Base-by-base conservation (phyloP, 106 monocot genomes). In the Gastrodia elata region DNA sequence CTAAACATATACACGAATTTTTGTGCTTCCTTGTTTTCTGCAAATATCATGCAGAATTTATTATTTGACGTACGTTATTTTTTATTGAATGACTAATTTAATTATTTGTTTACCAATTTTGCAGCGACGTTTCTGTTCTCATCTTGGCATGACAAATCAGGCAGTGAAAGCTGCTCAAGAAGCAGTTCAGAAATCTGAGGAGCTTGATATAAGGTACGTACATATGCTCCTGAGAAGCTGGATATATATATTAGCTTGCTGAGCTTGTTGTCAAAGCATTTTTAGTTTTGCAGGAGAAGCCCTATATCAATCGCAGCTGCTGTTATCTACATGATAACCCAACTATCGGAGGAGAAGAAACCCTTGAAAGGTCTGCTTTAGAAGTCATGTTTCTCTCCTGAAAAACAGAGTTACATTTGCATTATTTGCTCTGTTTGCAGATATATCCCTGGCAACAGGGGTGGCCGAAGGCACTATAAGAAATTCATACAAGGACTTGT, bases 111-210 rank as follows among this genome's bases (percentile, higher is more conserved):
- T 77, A 18, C 39, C 69, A 70, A 59, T 77, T 26, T 11, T 37
- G 68, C 72, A 78, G 78, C 64, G 78, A 11, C 78, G 78, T 64
- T 78, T 78, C 40, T 78, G 78, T 73, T 78, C 78, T 33, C 61
- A 58, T 67, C 78, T 78, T 65, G 78, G 78, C 61, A 78, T 78
- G 78, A 67, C 61, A 6, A 72, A 78, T 52, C 78, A 78, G 67
- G 78, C 78, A 15, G 78, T 78, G 1, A 78, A 73, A 30, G 78
- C 72, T 78, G 78, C 78, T 49, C 78, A 78, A 67, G 78, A 78
- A 65, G 78, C 78, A 48, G 78, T 78, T 67, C 72, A 78, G 48
- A 78, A 71, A 65, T 78, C 78, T 65, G 78, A 78, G 72, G 78
- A 71, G 35, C 78, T 78, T 40, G 78, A 78, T 78, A 73, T 78